Base-by-base conservation (phyloP, 192 early-diverging fungal genomes). In the Podila verticillata region DNA sequence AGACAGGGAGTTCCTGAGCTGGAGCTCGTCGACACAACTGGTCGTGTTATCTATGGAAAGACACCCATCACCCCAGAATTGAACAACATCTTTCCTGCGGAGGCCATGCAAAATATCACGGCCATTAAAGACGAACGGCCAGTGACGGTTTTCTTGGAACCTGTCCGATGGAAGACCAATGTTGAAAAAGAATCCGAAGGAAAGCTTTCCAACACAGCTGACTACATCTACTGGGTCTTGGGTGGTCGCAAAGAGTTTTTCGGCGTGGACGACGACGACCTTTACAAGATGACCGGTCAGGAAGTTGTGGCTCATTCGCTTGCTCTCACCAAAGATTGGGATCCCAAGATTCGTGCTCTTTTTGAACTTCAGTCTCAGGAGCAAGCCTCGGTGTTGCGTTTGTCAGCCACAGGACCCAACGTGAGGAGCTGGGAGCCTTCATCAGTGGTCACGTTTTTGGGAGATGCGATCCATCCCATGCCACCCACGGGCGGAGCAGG, bases 391-490 rank as follows among this genome's bases (percentile, higher is more conserved):
- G 59, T 22, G 5, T 31, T 69, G 22, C 57, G 59, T 12, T 48
- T 69, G n/a, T 34, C n/a, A 19, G 35, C 67, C 10, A 69, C 67
- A 19, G 44, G 22, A 6, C 67, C 59, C n/a, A 20, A 15, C 15
- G 34, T 69, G 35, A 29, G 36, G 49, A 51, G 39, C 30, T 65
- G 62, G 62, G 54, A 72, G 17, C 15, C 61, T 64, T 44, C 61
- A 30, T 22, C 62, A 26, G 26, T 30, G 12, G 51, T 72, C 35
- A 72, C 62, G 3, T 72, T 72, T 54, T 39, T 72, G 20, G 62
- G 70, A 19, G 70, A 72, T 60, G 51, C 61, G 9, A 72, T 72
- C 29, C 70, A 72, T 60, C 62, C 63, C 17, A 72, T 72, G 70
- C 62, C 70, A 6, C 70, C 70, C 6, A 32, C 62, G 0, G 63